phyloP scores from a whole-genome alignment of 768 basidiomycete species.

The Leccinum barrowsii region DNA sequence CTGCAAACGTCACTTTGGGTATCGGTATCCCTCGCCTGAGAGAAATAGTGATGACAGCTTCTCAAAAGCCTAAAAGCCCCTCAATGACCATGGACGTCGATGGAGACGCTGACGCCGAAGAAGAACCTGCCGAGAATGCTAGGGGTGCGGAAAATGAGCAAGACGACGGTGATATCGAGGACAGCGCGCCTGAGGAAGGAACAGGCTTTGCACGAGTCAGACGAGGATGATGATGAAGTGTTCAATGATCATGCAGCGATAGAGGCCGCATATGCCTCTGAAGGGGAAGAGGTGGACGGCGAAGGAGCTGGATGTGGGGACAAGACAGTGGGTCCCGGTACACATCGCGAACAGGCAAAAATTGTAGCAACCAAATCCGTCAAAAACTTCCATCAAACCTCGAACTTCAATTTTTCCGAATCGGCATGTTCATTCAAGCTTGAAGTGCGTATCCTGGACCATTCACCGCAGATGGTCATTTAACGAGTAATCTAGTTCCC shows the following conservation, averaged over 20 bases:
- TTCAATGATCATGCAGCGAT: slow-evolving; percentile 49
- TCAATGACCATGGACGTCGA: slow-evolving; percentile 87
- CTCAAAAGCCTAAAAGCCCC: slow-evolving; percentile 92
- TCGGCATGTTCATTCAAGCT: slow-evolving; percentile 74
- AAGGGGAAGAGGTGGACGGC: slow-evolving; percentile 36
- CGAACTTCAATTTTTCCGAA: slow-evolving; percentile 67
- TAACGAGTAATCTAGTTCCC: slow-evolving; percentile 55
- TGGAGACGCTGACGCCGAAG: slow-evolving; percentile 56
- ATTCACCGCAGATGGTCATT: not conserved
- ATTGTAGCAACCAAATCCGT: slow-evolving; percentile 51
- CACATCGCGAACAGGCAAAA: slow-evolving; percentile 41
- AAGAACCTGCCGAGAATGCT: slow-evolving; percentile 37
- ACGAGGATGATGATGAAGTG: slow-evolving; percentile 45
- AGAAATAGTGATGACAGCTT: slow-evolving; percentile 99
- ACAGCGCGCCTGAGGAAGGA: slow-evolving; percentile 71
- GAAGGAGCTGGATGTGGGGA: slow-evolving; percentile 24
- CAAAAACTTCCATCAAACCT: slow-evolving; percentile 58
- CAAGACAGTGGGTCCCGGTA: slow-evolving; percentile 17
- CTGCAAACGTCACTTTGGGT: slow-evolving; percentile 90
- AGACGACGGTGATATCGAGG: slow-evolving; percentile 80
- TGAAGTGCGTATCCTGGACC: slow-evolving; percentile 54
- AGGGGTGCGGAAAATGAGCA: slow-evolving; percentile 72
- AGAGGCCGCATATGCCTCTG: slow-evolving; percentile 60
- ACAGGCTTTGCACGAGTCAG: slow-evolving; percentile 68
- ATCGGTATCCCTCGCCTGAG: slow-evolving; percentile 93